Base-by-base conservation (phyloP, 805 yeast genomes). In the Candida suzukii region DNA sequence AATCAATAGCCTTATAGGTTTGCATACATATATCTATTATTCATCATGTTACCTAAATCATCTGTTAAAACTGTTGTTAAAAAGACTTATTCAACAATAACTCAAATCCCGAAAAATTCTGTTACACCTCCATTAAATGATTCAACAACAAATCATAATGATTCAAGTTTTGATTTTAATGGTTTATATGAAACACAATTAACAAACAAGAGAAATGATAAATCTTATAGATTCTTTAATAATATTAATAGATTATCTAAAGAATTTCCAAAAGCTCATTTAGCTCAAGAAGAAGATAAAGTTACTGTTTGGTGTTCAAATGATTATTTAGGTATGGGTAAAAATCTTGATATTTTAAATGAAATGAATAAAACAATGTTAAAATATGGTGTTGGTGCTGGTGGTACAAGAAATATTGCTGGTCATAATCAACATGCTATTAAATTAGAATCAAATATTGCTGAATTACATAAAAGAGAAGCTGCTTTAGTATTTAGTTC, bases 231-330 rank as follows among this genome's bases (percentile, higher is more conserved):
- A 54, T 91, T 76, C 64, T 93, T 93, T 75, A 93, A 93, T 76
- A 93, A 93, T 72, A 88, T 93, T 70, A 93, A 93, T 71, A 81
- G 99, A 52, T 73, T 93, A 53, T 98, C 98, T 37, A 72, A 79
- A 46, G 96, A 91, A 60, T 93, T 88, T 58, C 99, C 99, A 35
- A 70, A 70, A 55, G 99, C 99, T 29, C 99, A 93, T 59, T 77
- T 93, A 50, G 73, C 80, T 43, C 46, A 58, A 29, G 87, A 82
- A 56, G 69, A 69, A 14, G 95, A 88, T 55, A 85, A 85, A 58
- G 99, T 93, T 44, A 88, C 95, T 40, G 99, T 93, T 44, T 93
- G 99, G 99, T 93, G 99, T 59, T 90, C 99, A 33, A 93, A 93
- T 63, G 99, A 93, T 64, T 93, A 93, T 62, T 72, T 93, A 46